Percentiles rank a stretch among this genome's conserved stretches.
phyloP scores from a whole-genome alignment of 1,284 basidiomycete genomes.

The Malassezia psittaci region DNA sequence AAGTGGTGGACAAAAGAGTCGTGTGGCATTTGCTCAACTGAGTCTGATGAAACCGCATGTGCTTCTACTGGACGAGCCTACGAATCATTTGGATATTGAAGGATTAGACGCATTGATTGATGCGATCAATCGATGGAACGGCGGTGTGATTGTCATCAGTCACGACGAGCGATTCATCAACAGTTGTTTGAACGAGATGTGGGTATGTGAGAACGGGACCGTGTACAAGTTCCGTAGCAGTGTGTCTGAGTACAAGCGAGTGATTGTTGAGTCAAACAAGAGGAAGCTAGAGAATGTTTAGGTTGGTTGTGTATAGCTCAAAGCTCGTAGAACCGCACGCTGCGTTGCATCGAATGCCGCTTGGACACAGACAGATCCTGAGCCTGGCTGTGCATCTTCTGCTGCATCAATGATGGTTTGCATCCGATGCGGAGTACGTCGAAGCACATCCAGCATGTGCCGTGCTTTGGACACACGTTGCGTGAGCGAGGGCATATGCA shows the following conservation, averaged over 20 bases:
- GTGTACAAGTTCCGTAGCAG: slow-evolving; percentile 79
- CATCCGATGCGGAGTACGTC: background rate
- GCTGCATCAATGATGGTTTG: slow-evolving; percentile 2
- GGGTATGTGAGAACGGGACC: slow-evolving; percentile 72
- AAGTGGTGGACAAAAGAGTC: slow-evolving; percentile 84
- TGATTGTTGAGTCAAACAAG: slow-evolving; percentile 44
- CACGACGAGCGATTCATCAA: slow-evolving; percentile 44
- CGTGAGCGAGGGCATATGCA: background rate
- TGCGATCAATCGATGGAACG: slow-evolving; percentile 80
- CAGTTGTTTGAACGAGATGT: slow-evolving; percentile 36
- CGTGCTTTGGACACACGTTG: slow-evolving; percentile 5
- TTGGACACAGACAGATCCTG: slow-evolving; percentile 2
- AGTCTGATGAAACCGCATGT: slow-evolving; percentile 83
- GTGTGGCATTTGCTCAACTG: slow-evolving; percentile 88
- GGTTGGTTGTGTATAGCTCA: slow-evolving; percentile 3
- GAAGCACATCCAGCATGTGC: slow-evolving; percentile 1
- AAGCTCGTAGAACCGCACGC: slow-evolving; percentile 4
- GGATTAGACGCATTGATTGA: slow-evolving; percentile 91
- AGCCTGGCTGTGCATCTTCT: slow-evolving; percentile 5
- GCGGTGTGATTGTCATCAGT: slow-evolving; percentile 57
- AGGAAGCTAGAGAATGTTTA: slow-evolving; percentile 12
- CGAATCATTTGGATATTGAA: slow-evolving; percentile 82
- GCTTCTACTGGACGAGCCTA: slow-evolving; percentile 94
- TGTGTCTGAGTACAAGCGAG: slow-evolving; percentile 79
- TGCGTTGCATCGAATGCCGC: slow-evolving; percentile 8